Percentiles rank a stretch among this genome's conserved stretches.
These are phyloP conservation scores for Nepenthes gracilis DNA, from an alignment of 148 eudicot genomes.

Conservation along the genomic window DNA sequence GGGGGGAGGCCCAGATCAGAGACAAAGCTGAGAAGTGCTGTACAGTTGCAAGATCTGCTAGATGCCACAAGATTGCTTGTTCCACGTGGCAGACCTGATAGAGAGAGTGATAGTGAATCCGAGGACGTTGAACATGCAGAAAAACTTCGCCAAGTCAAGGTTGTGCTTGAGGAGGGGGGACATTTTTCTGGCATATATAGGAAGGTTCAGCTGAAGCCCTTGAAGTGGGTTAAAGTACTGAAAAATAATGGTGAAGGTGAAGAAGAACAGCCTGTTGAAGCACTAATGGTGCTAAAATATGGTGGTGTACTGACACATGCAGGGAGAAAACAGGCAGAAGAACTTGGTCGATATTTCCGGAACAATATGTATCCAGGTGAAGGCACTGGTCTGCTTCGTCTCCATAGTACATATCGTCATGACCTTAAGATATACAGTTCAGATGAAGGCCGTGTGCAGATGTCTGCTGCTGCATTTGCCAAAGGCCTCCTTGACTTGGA, in stretches of 20 bases:
- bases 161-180: slow-evolving; percentile 44
- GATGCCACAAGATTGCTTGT: slow-evolving; percentile 72
- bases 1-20: slow-evolving; percentile 95
- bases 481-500: too few relatives aligned
- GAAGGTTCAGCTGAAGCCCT: slow-evolving; percentile 93
- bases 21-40: slow-evolving; percentile 98
- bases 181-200: slow-evolving; percentile 96
- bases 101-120: too few relatives aligned
- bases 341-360: slow-evolving; percentile 53
- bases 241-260: slow-evolving; percentile 81
- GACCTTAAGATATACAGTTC: too few relatives aligned
- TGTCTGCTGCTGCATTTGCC: too few relatives aligned
- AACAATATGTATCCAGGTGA: slow-evolving; percentile 28
- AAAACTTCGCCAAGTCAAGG: too few relatives aligned
- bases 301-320: too few relatives aligned
- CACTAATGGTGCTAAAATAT: too few relatives aligned
- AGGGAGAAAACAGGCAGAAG: slow-evolving; percentile 99
- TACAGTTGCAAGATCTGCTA: slow-evolving; percentile 32
- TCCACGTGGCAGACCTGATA: slow-evolving; percentile 48
- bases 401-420: too few relatives aligned
- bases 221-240: slow-evolving; percentile 74
- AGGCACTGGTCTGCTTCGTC: too few relatives aligned
- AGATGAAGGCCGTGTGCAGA: too few relatives aligned
- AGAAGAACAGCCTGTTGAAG: slow-evolving; percentile 58
- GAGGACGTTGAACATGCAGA: too few relatives aligned